Evolutionary conservation across 306 rosid genomes (phyloP).

Genomic region (Ochetophila trinervis): DNA sequence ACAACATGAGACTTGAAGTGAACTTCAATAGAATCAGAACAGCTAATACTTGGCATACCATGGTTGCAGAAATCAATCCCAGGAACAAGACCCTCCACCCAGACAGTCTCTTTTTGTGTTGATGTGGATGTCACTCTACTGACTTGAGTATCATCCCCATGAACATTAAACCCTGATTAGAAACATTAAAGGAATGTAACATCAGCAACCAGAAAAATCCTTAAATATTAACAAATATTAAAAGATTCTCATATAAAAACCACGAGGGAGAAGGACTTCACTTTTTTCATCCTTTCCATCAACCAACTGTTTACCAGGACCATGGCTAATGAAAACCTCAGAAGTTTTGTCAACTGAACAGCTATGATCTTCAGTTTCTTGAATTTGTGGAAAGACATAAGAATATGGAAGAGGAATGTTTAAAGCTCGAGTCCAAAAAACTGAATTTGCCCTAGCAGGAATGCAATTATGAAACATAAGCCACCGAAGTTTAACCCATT

Average conservation of each 20-base stretch:
- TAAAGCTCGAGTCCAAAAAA: conserved; percentile 92
- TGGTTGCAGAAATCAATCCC: conserved; percentile 97
- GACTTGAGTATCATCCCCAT: conserved; percentile 34
- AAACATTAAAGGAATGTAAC: conserved; percentile 16
- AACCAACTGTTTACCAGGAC: conserved; percentile 20
- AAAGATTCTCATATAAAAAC: neutral
- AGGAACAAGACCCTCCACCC: conserved; percentile 99
- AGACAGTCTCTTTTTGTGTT: conserved; percentile 52
- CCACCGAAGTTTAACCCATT: conserved; percentile 25
- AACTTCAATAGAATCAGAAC: neutral
- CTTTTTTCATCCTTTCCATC: conserved; percentile 44
- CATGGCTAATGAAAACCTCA: conserved; percentile 20
- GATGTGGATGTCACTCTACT: conserved; percentile 36
- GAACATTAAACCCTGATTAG: conserved; percentile 46
- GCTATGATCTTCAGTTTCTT: conserved; percentile 41
- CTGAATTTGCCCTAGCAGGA: conserved; percentile 82
- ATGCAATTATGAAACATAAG: conserved; percentile 30
- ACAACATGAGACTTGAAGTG: neutral
- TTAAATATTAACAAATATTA: neutral
- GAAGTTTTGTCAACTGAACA: conserved; percentile 23
- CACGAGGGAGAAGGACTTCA: conserved; percentile 11
- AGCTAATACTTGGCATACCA: conserved; percentile 40
- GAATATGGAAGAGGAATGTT: conserved; percentile 81
- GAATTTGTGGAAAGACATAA: conserved; percentile 73
- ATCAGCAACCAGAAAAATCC: conserved; percentile 12